A percentile compares a stretch with the other conserved stretches of the same genome.
These are phyloP conservation scores for Penicillium steckii DNA, from an alignment of 495 filamentous ascomycete species.

Conservation along the genomic window DNA sequence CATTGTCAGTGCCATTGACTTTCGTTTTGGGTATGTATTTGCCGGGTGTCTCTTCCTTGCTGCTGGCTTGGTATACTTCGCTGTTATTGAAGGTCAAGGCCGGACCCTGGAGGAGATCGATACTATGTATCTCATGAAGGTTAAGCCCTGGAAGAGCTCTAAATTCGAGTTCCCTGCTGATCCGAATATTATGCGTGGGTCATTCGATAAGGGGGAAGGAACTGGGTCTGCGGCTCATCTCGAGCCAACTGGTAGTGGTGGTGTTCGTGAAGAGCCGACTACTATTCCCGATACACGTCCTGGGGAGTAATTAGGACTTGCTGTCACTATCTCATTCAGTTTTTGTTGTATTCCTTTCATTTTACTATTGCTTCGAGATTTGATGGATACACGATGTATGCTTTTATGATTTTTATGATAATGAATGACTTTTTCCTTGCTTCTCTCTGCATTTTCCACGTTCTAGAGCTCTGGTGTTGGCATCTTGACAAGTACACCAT, in stretches of 20 bases:
- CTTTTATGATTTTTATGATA: background rate
- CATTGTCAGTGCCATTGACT: conserved; percentile 66
- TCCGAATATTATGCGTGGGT: conserved; percentile 17
- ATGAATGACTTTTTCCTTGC: background rate
- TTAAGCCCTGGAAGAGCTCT: conserved; percentile 62
- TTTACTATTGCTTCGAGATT: background rate
- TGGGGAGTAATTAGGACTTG: background rate
- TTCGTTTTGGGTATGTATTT: conserved; percentile 76
- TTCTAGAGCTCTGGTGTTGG: background rate
- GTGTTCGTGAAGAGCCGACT: background rate
- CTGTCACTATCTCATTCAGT: too few species aligned
- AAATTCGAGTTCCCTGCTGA: conserved; percentile 43
- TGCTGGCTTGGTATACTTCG: conserved; percentile 65
- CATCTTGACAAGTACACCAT: conserved; percentile 17
- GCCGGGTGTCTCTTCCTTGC: conserved; percentile 65
- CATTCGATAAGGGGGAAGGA: conserved; percentile 19
- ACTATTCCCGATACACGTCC: background rate
- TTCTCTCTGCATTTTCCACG: background rate
- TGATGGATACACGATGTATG: too few species aligned
- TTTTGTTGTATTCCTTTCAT: background rate
- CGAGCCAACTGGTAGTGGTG: background rate
- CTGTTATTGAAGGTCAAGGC: conserved; percentile 66
- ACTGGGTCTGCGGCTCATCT: conserved; percentile 18
- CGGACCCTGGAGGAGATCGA: conserved; percentile 75
- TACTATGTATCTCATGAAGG: conserved; percentile 71